Base-by-base conservation (phyloP, 1,284 basidiomycete species). In the Gymnopus androsaceus region DNA sequence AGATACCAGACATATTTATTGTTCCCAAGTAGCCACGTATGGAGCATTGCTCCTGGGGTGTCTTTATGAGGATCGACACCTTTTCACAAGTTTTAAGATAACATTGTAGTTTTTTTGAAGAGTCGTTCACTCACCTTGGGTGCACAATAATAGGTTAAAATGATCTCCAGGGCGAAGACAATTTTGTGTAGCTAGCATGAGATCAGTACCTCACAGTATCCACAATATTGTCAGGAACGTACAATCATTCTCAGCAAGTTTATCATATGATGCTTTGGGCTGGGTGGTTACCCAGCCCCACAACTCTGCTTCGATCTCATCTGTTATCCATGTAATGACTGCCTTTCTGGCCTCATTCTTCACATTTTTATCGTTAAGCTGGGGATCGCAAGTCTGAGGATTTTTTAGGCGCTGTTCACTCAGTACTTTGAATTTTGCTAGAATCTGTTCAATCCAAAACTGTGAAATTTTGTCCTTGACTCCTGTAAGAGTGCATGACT, bases 1-100 rank as follows among this genome's bases (percentile, higher is more conserved):
- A 51, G 45, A 55, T 71, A 62, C 75, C 74, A 78, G 0, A 68
- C 23, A 56, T 77, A 77, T 56, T 76, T 78, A 5, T 67, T 64
- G n/a, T 66, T 48, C 5, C 74, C 74, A 12, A 77, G 65, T 1
- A 75, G 64, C 25, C 67, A 57, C 4, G 74, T 75, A 51, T 77
- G 74, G 1, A 77, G 68, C 11, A 72, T 65, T 55, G 77, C 74
- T 1, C 69, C 62, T 7, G 75, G 74, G 0, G 72, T 76, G 53
- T 77, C 74, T 0, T 55, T 48, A 57, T 67, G 59, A 3, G 64
- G 52, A 51, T 72, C 61, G 19, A 70, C 14, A 8, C 60, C 65
- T 65, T 33, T 27, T 3, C 19, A n/a, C 40, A 40, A 41, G 36
- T 17, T 36, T 9, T 27, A 51, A 44, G 41, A 33, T 17, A 4